Evolutionary conservation across 2,329 filamentous ascomycete species (phyloP), one percentile per base, ranked within the genome.

Genomic region (Fusarium xyrophilum): DNA sequence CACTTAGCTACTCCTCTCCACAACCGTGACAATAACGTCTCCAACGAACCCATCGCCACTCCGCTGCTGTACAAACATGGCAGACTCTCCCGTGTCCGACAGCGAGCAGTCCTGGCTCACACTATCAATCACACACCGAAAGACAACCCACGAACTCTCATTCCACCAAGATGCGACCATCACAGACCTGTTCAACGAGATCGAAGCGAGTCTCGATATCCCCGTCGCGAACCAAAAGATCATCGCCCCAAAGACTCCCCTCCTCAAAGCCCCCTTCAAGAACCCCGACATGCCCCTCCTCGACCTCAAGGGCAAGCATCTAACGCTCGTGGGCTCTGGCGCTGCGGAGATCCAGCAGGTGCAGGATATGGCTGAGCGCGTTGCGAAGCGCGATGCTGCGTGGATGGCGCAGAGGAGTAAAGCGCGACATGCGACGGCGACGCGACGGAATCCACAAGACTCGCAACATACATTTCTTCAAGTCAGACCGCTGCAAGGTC

Each of bases 381-480:
- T 84, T 11, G 82, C 86, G 0, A 80, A 82, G 47, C 79, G 84
- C 10, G 83, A 86, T 46, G 79, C 78, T 5, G 79, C 79, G 17
- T 78, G 81, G 35, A 61, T 75, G 70, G 78, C 72, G 25, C 76
- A 70, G 65, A 75, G 66, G 56, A 71, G 44, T 60, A 79, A 68
- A 68, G 69, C 68, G 47, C 76, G 39, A 71, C 63, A 64, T n/a
- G 23, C 56, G 14, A 17, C 54, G 10, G 59, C 50, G 27, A 46
- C 38, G 13, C 64, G 66, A n/a, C 61, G 46, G 27, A 54, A 61
- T 62, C 74, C 74, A 76, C 87, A 88, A n/a, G 86, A 90, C 61
- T 82, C 83, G 23, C 84, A 83, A 63, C 97, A 97, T 81, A 97
- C 92, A 0, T 99, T 99, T 80, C 85, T 90, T 67, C 87, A 88